Percentiles rank a stretch among this genome's conserved stretches.
Conservation (phyloP, 345 rosid species). For the Luvunga scandens region DNA sequence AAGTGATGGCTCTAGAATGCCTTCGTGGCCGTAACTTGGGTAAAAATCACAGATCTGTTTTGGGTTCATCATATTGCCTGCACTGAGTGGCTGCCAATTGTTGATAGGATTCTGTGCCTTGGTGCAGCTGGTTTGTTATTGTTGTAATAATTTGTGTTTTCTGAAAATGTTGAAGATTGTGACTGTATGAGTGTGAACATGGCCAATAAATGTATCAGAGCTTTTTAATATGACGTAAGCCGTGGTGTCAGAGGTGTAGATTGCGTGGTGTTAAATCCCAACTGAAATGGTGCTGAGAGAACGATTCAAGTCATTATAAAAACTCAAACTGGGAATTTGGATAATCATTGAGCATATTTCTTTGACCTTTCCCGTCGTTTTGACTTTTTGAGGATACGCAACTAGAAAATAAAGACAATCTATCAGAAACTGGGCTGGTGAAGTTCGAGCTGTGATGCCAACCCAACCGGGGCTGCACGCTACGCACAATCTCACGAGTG, state of each 20-base stretch:
- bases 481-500: no score
- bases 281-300: no score
- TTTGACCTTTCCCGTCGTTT: no score
- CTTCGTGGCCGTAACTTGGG: slow-evolving; percentile 71
- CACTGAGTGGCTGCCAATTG: slow-evolving; percentile 21
- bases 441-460: no score
- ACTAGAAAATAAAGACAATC: no score
- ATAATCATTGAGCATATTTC: no score
- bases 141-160: background rate
- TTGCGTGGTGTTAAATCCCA: no score
- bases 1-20: slow-evolving; percentile 83
- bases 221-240: background rate
- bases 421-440: no score
- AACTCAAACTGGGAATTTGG: no score
- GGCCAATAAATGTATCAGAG: background rate
- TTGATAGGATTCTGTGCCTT: background rate
- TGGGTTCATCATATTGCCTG: slow-evolving; percentile 48
- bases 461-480: no score
- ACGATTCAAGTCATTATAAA: no score
- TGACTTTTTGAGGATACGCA: no score
- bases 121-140: background rate
- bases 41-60: slow-evolving; percentile 50
- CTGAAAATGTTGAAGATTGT: background rate
- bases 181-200: background rate
- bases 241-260: background rate